Evolutionary conservation across 176 grass and related monocot genomes (phyloP), one percentile per base, ranked within the genome.

Genomic region (Musa troglodytarum): DNA sequence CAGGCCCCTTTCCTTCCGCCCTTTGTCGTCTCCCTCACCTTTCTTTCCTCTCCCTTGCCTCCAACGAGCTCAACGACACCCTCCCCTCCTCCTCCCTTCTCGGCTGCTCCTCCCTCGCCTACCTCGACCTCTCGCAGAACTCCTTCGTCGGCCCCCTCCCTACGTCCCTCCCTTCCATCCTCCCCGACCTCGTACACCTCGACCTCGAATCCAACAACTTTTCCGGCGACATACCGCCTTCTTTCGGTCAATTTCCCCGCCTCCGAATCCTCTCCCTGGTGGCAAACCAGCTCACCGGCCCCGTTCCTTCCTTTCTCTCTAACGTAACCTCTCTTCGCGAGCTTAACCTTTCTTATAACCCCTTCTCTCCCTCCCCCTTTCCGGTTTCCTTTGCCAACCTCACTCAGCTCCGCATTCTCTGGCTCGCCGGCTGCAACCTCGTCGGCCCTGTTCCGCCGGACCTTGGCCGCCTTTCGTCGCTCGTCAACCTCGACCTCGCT

Each of bases 151-250:
- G 90, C 1, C 58, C 82, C 10, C 81, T 94, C 8, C 95, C 95
- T 1, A 63, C 76, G 54, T 80, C 80, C 2, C 78, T 94, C 53
- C 63, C 88, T 6, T 58, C 54, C 11, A 76, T 91, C 50, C 86
- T 86, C 9, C 57, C 78, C 58, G 2, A 56, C 53, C 88, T 99
- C 52, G 6, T 10, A 5, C 52, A 63, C 79, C 86, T 99, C 68
- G 86, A 91, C 81, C 86, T 99, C 73, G 78, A 84, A 11, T 70
- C 9, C 2, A 99, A 99, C 82, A 84, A 81, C 65, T 91, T 99
- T 73, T 89, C 88, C 68, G 90, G 95, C 17, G 28, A 50, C 2
- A 63, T 98, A 15, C 95, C 95, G 22, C 10, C 68, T 53, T 88
- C 82, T 10, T 98, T 88, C 55, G 25, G 24, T 10, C 68, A 78